These are phyloP conservation scores for Monosporascus cannonballus DNA, from an alignment of 2,329 filamentous ascomycete genomes.

Conservation along the genomic window DNA sequence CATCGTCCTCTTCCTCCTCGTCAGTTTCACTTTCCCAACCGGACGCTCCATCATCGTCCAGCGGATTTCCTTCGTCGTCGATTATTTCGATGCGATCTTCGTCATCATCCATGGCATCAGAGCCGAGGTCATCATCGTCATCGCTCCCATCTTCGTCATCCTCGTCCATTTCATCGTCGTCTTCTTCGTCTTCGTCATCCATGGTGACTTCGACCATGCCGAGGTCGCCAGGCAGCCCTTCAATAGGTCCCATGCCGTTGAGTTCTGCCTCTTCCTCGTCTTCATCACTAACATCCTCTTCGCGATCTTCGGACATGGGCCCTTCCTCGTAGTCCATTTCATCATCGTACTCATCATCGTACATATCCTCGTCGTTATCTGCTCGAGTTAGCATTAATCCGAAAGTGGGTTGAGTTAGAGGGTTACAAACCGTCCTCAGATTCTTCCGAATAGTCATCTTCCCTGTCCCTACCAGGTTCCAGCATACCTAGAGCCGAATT, in stretches of 20 bases:
- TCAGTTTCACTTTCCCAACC: conserved; percentile 57
- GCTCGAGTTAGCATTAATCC: conserved; percentile 14
- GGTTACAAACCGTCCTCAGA: conserved; percentile 52
- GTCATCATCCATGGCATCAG: conserved; percentile 51
- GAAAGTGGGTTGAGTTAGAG: not conserved
- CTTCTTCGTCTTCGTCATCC: conserved; percentile 60
- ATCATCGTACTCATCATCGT: conserved; percentile 83
- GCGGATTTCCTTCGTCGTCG: conserved; percentile 55
- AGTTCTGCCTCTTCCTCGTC: conserved; percentile 65
- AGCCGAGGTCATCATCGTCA: conserved; percentile 54
- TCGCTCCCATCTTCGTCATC: conserved; percentile 44
- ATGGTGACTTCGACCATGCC: conserved; percentile 72
- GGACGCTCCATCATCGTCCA: conserved; percentile 54
- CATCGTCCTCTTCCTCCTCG: conserved; percentile 51
- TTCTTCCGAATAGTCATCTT: conserved; percentile 75
- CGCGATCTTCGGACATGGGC: conserved; percentile 61
- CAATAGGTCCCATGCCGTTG: conserved; percentile 78
- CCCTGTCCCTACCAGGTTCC: conserved; percentile 62
- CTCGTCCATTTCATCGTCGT: conserved; percentile 55
- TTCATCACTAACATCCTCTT: conserved; percentile 84
- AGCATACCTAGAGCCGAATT: conserved; percentile 95
- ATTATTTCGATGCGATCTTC: conserved; percentile 51
- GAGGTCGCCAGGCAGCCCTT: conserved; percentile 61
- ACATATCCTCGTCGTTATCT: conserved; percentile 84
- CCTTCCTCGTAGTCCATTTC: conserved; percentile 89